Base-by-base conservation (phyloP, 805 yeast genomes). In the Cyberlindnera mycetangii region DNA sequence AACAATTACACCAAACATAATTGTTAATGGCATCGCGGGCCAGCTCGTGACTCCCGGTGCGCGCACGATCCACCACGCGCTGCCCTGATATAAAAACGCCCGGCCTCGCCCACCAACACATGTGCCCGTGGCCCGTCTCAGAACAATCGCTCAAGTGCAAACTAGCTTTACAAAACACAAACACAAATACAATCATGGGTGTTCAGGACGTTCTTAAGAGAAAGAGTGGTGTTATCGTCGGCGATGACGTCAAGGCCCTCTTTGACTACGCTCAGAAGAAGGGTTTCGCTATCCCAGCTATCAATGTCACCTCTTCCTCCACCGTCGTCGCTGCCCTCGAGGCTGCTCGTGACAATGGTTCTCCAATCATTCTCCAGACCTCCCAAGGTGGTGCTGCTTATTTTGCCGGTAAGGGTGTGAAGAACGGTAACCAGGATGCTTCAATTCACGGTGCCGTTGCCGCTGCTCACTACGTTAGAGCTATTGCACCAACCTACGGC, bases 361-460 rank as follows among this genome's bases (percentile, higher is more conserved):
- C 96, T 52, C 99, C 99, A 75, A 89, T 93, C 74, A 88, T 93
- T 69, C 75, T 93, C 67, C 99, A 93, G 76, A 82, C 92, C 60
- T 92, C 98, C 51, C 89, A 93, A 72, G 99, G 99, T 77, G 99
- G 99, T 79, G 96, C 99, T 59, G 98, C 98, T 54, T 93, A 82
- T 88, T 93, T 93, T 69, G 99, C 99, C 55, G 99, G 99, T 76
- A 93, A 93, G 83, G 99, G 98, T 76, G 89, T 93, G 60, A 78
- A 79, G 69, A 93, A 93, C 86, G 78, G 77, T 63, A 84, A 88
- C 78, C 98, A 93, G 77, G 74, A 75, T 64, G 99, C 98, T 50
- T 85, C 98, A 52, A 87, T 93, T 72, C 83, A 82, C 49, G 99
- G 99, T 74, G 73, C 96, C 66, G 68, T 93, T 66, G 97, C 99